These are phyloP conservation scores for Ophiostoma piceae DNA, from an alignment of 2,329 filamentous ascomycete genomes.

Conservation along the genomic window DNA sequence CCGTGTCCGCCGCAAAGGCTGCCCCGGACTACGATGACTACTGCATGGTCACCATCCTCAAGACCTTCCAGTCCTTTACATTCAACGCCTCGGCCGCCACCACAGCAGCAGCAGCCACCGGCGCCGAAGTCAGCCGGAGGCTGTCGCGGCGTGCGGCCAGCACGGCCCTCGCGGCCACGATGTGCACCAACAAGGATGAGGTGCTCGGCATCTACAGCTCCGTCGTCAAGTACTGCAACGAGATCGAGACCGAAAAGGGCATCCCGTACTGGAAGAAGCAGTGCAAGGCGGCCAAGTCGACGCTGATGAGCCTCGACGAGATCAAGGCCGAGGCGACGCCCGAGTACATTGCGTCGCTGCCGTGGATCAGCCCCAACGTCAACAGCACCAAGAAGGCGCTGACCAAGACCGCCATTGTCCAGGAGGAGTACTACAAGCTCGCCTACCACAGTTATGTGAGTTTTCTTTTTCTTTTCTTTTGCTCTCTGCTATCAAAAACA, in stretches of 20 bases:
- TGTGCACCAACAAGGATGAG: conserved; percentile 14
- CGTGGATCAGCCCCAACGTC: conserved; percentile 5
- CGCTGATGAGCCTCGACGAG: conserved; percentile 10
- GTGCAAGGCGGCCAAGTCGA: conserved; percentile 10
- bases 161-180: not conserved
- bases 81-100: not conserved
- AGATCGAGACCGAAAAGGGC: conserved; percentile 5
- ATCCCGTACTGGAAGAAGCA: conserved; percentile 8
- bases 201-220: conserved; percentile 7
- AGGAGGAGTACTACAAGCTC: conserved; percentile 12
- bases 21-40: conserved; percentile 9
- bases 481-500: too few relatives aligned
- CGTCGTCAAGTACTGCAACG: not conserved
- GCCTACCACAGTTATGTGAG: conserved; percentile 13
- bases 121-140: not conserved
- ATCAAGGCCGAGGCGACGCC: conserved; percentile 2
- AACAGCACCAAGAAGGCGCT: conserved; percentile 16
- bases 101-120: too few relatives aligned
- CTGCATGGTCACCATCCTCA: not conserved
- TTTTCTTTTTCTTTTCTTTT: not conserved
- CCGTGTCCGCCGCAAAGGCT: not conserved
- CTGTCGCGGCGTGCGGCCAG: not conserved
- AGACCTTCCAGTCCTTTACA: not conserved
- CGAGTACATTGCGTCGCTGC: conserved; percentile 11
- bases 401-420: conserved; percentile 1